Conservation (phyloP, 805 yeast genomes). For the Clavispora fructus region DNA sequence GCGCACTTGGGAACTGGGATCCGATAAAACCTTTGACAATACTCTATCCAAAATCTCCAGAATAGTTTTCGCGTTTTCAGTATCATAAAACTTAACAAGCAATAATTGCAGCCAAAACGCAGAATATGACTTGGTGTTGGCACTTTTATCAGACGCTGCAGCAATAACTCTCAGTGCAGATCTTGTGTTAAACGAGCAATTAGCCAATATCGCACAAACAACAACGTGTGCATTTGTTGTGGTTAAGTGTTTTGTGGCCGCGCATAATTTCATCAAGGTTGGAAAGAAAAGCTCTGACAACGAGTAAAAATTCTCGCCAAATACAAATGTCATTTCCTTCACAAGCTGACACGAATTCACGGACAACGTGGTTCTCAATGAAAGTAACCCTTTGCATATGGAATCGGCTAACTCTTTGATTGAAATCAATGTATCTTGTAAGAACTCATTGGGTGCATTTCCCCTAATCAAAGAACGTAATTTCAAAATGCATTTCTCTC, state of each 20-base stretch:
- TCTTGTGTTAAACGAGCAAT: slow-evolving; percentile 50
- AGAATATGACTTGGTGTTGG: slow-evolving; percentile 64
- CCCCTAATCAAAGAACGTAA: slow-evolving; percentile 62
- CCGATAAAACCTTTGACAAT: slow-evolving; percentile 58
- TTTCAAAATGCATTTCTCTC: slow-evolving; percentile 59
- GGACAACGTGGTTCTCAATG: slow-evolving; percentile 81
- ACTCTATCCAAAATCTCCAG: slow-evolving; percentile 46
- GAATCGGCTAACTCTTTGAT: slow-evolving; percentile 41
- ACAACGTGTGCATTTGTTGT: slow-evolving; percentile 53
- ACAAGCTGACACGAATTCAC: slow-evolving; percentile 69
- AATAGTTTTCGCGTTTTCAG: slow-evolving; percentile 1
- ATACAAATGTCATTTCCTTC: slow-evolving; percentile 53
- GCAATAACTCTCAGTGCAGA: slow-evolving; percentile 44
- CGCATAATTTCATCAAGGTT: slow-evolving; percentile 46
- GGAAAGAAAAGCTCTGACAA: slow-evolving; percentile 47
- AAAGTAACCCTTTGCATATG: slow-evolving; percentile 57
- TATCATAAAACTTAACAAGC: slow-evolving; percentile 2
- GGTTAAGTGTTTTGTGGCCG: slow-evolving; percentile 61
- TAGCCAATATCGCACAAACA: slow-evolving; percentile 48
- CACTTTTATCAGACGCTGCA: slow-evolving; percentile 63
- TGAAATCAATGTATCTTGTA: slow-evolving; percentile 32
- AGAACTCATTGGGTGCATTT: slow-evolving; percentile 36
- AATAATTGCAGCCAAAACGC: slow-evolving; percentile 64
- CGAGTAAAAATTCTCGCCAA: slow-evolving; percentile 39
- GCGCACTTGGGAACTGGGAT: slow-evolving; percentile 77